Base-by-base conservation (phyloP, 306 rosid genomes). In the Abrus pulchellus region DNA sequence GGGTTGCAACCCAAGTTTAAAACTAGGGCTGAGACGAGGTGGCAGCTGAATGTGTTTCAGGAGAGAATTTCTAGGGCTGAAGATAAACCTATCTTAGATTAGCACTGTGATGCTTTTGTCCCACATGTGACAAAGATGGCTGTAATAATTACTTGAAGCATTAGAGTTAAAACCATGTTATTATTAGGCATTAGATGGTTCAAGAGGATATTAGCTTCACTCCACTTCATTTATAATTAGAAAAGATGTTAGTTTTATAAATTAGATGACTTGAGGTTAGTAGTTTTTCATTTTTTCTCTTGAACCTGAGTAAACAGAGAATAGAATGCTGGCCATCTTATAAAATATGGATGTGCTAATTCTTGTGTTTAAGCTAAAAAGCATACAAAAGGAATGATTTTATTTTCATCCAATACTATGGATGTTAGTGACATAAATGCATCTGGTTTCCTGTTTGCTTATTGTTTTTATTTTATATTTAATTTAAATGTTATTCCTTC, bases 201-300 rank as follows among this genome's bases (percentile, higher is more conserved):
- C 56, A 28, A 20, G 45, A 43, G 12, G 45, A 57, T 74, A 29
- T 7, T 43, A 14, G 68, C 20, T 43, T 74, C 56, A 57, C 11
- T 29, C 7, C 41, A 57, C 45, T 45, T 60, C 69, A 60, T 59
- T 75, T 47, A 45, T 75, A n/a, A 33, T 45, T 1, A 30, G 4
- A 40, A 8, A 56, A 56, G 3, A 43, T 74, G 43, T 43, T 44
- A 75, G 79, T 75, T 74, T 45, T 54, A 59, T 75, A 45, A 43
- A 32, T 57, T 30, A 13, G 53, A 32, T 60, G 45, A 75, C 70
- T 59, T 2, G 69, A 56, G 41, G 40, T 36, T 72, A 40, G 34
- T 53, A 60, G 80, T 41, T 75, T 33, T 61, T 36, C 57, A n/a
- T 30, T 74, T 57, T 20, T 57, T 57, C 30, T 28, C 68, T 44